These are phyloP conservation scores for Debaryomyces nepalensis DNA, from an alignment of 1,139 yeast genomes.

Conservation along the genomic window DNA sequence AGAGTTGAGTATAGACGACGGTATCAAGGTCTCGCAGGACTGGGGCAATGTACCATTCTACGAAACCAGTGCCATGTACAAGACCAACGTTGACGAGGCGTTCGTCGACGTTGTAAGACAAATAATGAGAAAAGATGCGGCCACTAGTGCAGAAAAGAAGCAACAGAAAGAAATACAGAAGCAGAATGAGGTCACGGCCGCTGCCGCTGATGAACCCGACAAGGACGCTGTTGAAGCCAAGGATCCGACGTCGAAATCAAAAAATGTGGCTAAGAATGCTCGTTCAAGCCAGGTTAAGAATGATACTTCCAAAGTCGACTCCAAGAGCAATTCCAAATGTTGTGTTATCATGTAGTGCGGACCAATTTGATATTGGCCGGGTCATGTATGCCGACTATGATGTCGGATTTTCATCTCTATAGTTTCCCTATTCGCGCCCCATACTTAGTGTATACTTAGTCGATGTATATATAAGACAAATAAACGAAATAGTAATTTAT, in stretches of 20 bases:
- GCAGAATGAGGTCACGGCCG: slow-evolving; percentile 23
- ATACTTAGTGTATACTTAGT: background rate
- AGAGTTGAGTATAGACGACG: slow-evolving; percentile 77
- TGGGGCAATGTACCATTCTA: slow-evolving; percentile 92
- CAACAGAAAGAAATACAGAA: slow-evolving; percentile 48
- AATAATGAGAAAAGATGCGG: slow-evolving; percentile 76
- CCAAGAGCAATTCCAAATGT: slow-evolving; percentile 22
- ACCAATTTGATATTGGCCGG: slow-evolving; percentile 6
- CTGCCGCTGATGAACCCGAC: slow-evolving; percentile 10
- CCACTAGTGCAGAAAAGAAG: slow-evolving; percentile 50
- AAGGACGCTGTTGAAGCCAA: background rate
- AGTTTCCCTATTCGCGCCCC: background rate
- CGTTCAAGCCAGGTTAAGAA: slow-evolving; percentile 6
- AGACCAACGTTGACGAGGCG: slow-evolving; percentile 89
- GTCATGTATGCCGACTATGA: background rate
- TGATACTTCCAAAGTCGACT: slow-evolving; percentile 9
- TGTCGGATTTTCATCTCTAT: background rate
- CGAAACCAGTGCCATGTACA: slow-evolving; percentile 92
- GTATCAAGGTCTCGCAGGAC: slow-evolving; percentile 75
- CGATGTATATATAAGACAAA: slow-evolving; percentile 1
- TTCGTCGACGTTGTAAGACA: slow-evolving; percentile 89
- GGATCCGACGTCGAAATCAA: background rate
- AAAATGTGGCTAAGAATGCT: slow-evolving; percentile 2
- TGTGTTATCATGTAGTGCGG: slow-evolving; percentile 23
- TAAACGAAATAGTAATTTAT: too few species aligned